phyloP scores from a whole-genome alignment of 2,329 filamentous ascomycete genomes.

The Stagonosporopsis vannaccii region DNA sequence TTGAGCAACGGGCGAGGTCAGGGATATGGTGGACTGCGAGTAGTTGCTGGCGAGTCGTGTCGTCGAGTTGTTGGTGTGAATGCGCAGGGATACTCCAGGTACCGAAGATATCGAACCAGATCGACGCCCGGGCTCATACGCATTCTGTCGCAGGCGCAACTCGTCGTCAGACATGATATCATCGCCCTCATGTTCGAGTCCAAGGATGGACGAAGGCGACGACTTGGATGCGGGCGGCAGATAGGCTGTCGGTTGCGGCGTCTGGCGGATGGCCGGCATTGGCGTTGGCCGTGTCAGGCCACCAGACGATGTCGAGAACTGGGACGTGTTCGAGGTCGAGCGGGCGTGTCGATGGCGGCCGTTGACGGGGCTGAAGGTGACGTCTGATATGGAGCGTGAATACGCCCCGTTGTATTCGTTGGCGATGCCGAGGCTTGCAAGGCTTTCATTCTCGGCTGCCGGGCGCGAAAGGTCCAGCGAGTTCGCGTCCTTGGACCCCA shows the following conservation, averaged over 20 bases:
- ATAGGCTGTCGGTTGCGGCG: constrained; percentile 56
- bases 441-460: constrained; percentile 61
- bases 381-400: constrained; percentile 52
- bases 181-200: constrained; percentile 53
- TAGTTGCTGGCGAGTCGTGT: constrained; percentile 57
- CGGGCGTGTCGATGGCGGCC: constrained; percentile 56
- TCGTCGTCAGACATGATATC: constrained; percentile 58
- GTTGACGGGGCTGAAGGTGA: constrained; percentile 52
- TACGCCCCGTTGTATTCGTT: constrained; percentile 50
- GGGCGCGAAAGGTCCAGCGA: constrained; percentile 64
- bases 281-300: constrained; percentile 58
- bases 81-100: constrained; percentile 47
- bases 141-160: constrained; percentile 49
- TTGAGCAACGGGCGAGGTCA: constrained; percentile 52
- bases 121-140: constrained; percentile 50
- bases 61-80: constrained; percentile 49
- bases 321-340: constrained; percentile 63
- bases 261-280: constrained; percentile 64
- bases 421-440: constrained; percentile 62
- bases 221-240: constrained; percentile 61
- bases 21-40: constrained; percentile 60
- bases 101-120: constrained; percentile 56
- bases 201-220: constrained; percentile 58
- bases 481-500: constrained; percentile 58
- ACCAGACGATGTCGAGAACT: constrained; percentile 60